These are phyloP conservation scores for Schizopora paradoxa DNA, from an alignment of 1,284 basidiomycete species.

Conservation along the genomic window DNA sequence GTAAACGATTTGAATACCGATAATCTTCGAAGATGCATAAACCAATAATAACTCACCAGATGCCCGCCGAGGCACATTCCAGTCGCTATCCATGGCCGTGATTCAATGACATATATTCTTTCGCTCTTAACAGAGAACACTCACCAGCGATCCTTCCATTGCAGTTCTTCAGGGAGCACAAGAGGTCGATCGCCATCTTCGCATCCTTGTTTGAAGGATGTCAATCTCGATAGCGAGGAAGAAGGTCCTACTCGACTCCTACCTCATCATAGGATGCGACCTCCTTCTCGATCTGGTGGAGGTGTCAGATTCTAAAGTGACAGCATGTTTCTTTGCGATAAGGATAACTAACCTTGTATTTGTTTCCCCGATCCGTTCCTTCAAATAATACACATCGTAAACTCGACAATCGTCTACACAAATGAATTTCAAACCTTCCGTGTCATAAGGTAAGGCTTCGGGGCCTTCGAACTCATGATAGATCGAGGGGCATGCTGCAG, in stretches of 20 bases:
- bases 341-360: constrained; percentile 61
- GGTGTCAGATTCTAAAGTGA: constrained; percentile 6
- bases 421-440: constrained; percentile 50
- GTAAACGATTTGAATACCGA: constrained; percentile 6
- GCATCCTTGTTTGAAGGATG: constrained; percentile 51
- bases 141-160: constrained; percentile 82
- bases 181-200: constrained; percentile 68
- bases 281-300: constrained; percentile 71
- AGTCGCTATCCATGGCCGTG: constrained; percentile 46
- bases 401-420: background rate
- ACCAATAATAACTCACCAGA: constrained; percentile 43
- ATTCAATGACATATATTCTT: constrained; percentile 1
- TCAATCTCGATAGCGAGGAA: background rate
- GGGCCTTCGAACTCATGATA: constrained; percentile 92
- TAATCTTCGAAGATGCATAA: background rate
- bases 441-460: constrained; percentile 82
- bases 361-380: constrained; percentile 83
- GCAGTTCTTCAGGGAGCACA: constrained; percentile 71
- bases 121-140: constrained; percentile 20
- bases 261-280: constrained; percentile 84
- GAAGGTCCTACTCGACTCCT: constrained; percentile 10
- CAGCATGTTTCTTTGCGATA: background rate
- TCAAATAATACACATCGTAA: constrained; percentile 4
- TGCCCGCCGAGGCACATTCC: constrained; percentile 87
- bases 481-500: constrained; percentile 66